A percentile compares a stretch with the other conserved stretches of the same genome.
These are phyloP conservation scores for Metschnikowia shivogae DNA, from an alignment of 805 yeast species.

Conservation along the genomic window DNA sequence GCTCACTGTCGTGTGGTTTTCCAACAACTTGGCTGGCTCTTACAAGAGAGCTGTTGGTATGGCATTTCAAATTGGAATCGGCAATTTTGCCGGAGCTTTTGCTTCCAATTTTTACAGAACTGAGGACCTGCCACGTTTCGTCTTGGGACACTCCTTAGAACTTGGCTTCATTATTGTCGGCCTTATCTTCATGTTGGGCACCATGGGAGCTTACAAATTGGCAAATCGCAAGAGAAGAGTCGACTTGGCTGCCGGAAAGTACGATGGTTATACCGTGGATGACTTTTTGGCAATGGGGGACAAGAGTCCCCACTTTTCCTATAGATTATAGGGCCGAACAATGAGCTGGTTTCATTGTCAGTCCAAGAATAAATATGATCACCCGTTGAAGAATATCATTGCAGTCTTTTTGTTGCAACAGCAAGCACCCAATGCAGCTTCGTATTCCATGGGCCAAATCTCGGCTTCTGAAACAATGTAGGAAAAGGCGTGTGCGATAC, in stretches of 20 bases:
- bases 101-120: conserved; percentile 30
- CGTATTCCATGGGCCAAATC: too few species aligned
- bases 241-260: conserved; percentile 22
- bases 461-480: too few species aligned
- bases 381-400: too few species aligned
- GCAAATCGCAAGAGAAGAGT: conserved; percentile 18
- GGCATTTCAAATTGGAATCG: conserved; percentile 38
- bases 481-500: background rate
- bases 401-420: background rate
- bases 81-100: conserved; percentile 37
- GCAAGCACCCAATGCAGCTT: background rate
- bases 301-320: conserved; percentile 37
- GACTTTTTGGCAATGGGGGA: conserved; percentile 39
- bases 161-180: conserved; percentile 33
- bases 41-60: conserved; percentile 37
- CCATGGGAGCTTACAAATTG: conserved; percentile 22
- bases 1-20: conserved; percentile 31
- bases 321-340: conserved; percentile 14
- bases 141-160: conserved; percentile 30
- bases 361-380: too few species aligned
- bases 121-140: conserved; percentile 24
- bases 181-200: conserved; percentile 16
- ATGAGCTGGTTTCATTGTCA: conserved; percentile 3
- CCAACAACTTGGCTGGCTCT: conserved; percentile 33
- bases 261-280: conserved; percentile 21